Evolutionary conservation across 2,329 filamentous ascomycete species (phyloP), one percentile per base, ranked within the genome.

Genomic region (Epichloe sp.): DNA sequence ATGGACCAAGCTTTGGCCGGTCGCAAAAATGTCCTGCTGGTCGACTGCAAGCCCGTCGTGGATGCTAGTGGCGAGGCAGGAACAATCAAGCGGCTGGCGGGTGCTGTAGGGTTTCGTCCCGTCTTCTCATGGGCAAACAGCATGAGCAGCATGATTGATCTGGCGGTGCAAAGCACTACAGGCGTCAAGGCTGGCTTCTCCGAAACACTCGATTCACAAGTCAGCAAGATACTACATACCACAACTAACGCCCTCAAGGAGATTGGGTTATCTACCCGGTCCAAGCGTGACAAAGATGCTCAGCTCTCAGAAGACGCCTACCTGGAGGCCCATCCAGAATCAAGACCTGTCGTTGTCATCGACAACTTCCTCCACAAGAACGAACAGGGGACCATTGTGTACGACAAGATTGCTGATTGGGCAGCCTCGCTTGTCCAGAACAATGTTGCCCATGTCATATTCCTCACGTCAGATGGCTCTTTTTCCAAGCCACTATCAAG

Each of bases 111-210:
- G 8, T 97, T 96, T 63, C 77, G 86, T 8, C 93, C 93, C 0
- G 82, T 98, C 0, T 98, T 98, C 65, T 94, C 88, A 0, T 97
- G 90, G 87, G 86, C 94, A 69, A 96, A 97, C 67, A 95, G 83
- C 61, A 80, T 97, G 57, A 95, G 87, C 68, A 95, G 89, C 64
- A 80, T 96, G 69, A 75, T 95, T 56, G 93, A 97, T 59, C 78
- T 97, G 38, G 93, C 91, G 21, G 88, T 93, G 1, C 91, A 96
- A 65, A 87, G 90, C 59, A 93, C 93, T 12, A 95, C 91, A 19
- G 91, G 91, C 12, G 86, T 94, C 52, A 96, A 97, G 68, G 86
- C 89, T 5, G 90, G 90, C 7, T 95, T 97, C 63, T 94, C 88
- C 0, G 91, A 96, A 64, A 96, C 89, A 0, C 72, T 96, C 31